These are phyloP conservation scores for Fraxinus velutina DNA, from an alignment of 305 asterid species.

Conservation along the genomic window DNA sequence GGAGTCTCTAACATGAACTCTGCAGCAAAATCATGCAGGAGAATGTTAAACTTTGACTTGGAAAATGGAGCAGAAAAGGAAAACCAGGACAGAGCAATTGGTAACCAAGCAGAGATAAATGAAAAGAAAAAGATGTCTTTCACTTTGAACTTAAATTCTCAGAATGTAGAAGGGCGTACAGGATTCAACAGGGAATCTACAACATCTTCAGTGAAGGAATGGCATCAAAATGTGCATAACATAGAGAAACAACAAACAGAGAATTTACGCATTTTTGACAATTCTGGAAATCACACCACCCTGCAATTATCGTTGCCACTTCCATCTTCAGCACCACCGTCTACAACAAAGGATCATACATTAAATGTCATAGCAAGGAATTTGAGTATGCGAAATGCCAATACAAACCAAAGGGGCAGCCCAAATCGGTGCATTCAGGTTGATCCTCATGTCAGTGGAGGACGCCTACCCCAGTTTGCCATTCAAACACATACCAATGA, in stretches of 20 bases:
- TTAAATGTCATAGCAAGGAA: constrained; percentile 63
- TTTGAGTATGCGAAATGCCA: constrained; percentile 38
- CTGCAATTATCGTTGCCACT: constrained; percentile 28
- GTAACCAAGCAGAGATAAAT: constrained; percentile 31
- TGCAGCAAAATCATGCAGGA: constrained; percentile 52
- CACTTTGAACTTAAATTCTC: constrained; percentile 42
- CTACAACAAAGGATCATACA: constrained; percentile 38
- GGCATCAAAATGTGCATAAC: constrained; percentile 21
- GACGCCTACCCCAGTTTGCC: constrained; percentile 28
- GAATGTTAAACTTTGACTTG: constrained; percentile 53
- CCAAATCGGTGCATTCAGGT: constrained; percentile 33
- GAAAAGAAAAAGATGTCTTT: constrained; percentile 33
- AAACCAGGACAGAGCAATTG: constrained; percentile 27
- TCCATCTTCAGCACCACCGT: constrained; percentile 25
- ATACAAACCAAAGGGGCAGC: constrained; percentile 27
- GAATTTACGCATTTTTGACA: constrained; percentile 20
- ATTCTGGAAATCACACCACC: constrained; percentile 27
- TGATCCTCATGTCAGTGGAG: constrained; percentile 37
- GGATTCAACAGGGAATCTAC: constrained; percentile 29
- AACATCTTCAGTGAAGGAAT: constrained; percentile 31
- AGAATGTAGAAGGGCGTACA: constrained; percentile 27
- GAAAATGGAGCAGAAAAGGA: constrained; percentile 37
- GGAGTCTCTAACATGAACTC: constrained; percentile 32
- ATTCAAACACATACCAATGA: constrained; percentile 32
- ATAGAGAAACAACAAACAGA: constrained; percentile 28